Conservation (phyloP, 2,329 filamentous ascomycete genomes). For the Alternaria ventricosa region DNA sequence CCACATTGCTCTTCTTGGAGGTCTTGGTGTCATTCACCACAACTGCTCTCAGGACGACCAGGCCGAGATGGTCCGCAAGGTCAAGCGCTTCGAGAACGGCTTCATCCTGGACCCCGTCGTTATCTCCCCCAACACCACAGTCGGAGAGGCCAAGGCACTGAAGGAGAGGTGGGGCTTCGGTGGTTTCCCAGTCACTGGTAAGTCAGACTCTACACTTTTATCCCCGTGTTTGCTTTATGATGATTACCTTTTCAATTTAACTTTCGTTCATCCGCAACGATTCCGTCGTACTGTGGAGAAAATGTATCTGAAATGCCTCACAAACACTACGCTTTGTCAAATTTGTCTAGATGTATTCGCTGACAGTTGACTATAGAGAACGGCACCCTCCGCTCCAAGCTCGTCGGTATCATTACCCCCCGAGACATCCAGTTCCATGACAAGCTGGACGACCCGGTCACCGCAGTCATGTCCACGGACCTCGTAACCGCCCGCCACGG, state of each 20-base stretch:
- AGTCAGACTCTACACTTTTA: constrained; percentile 50
- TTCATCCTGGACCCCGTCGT: constrained; percentile 97
- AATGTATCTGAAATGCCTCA: constrained; percentile 57
- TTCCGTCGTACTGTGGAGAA: constrained; percentile 85
- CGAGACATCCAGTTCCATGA: constrained; percentile 97
- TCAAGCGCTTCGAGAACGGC: constrained; percentile 99
- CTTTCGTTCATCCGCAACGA: constrained; percentile 99
- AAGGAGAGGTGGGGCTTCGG: constrained; percentile 99
- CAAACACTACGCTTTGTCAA: constrained; percentile 3
- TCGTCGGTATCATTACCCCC: constrained; percentile 96
- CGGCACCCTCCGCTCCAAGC: constrained; percentile 91
- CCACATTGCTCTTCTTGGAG: constrained; percentile 88
- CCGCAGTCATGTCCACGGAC: constrained; percentile 93
- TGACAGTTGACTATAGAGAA: constrained; percentile 67
- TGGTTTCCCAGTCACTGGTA: constrained; percentile 98
- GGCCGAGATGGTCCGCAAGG: constrained; percentile 98
- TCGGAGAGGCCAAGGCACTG: constrained; percentile 86
- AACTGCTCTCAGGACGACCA: constrained; percentile 98
- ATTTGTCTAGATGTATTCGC: constrained; percentile 13
- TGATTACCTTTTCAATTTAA: constrained; percentile 80
- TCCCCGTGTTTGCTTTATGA: constrained; percentile 62
- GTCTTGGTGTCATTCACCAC: constrained; percentile 96
- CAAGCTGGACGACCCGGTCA: constrained; percentile 73
- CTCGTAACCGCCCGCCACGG: constrained; percentile 86
- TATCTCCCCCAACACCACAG: constrained; percentile 83